Evolutionary conservation across 164 flowering plant species (phyloP), one percentile per base, ranked within the genome.

Genomic region (Euptelea pleiosperma): DNA sequence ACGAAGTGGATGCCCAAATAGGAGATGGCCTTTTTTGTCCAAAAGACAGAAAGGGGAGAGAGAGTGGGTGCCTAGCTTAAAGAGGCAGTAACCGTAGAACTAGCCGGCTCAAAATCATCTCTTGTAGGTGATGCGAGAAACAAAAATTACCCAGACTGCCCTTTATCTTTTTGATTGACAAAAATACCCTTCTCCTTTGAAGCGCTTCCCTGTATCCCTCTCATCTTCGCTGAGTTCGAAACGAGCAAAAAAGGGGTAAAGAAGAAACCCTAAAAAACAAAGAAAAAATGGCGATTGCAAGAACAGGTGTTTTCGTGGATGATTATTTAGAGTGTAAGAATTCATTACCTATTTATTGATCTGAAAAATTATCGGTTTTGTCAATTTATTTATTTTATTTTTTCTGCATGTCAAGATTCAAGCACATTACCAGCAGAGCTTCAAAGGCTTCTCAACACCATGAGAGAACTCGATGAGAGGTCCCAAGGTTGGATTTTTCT

Each of bases 361-460:
- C 2, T 55, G 24, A 3, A 9, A 37, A 10, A 46, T n/a, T 46
- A n/a, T 12, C 0, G 14, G 42, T 46, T 43, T 7, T 59, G 28
- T 30, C 0, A 24, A 28, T 65, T 11, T n/a, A 15, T 12, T 48
- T 8, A 33, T 12, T 24, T n/a, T 14, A 26, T 25, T 19, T 31
- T 55, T 24, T 64, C 16, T 25, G 31, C 21, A 45, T 51, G 36
- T 66, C n/a, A 34, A 94, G 99, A 94, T 76, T 88, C 97, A 45
- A 91, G 82, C 73, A 94, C 99, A 34, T 81, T 94, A 59, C 97
- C 99, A 0, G 95, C 97, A 22, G 99, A 94, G 82, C 90, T 91
- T 44, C 99, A 91, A 74, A 80, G 99, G 74, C 95, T 94, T 42
- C 90, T 94, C 36, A 86, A 85, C 56, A 94, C 99, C 35, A 75